phyloP scores from a whole-genome alignment of 371 early-diverging fungal genomes.

The Nematocida parisii region DNA sequence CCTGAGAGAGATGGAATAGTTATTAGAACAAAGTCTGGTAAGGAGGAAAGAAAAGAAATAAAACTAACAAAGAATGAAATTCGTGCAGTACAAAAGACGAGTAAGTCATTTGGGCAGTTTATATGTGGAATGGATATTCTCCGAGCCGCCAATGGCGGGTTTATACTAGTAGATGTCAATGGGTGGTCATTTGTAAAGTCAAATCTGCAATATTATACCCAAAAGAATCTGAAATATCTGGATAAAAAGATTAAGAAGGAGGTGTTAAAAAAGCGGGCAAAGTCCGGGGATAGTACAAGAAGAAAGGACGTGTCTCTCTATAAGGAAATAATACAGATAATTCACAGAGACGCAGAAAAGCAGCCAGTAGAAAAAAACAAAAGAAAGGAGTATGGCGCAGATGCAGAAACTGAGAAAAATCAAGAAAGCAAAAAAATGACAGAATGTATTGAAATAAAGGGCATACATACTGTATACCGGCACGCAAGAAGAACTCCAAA shows the following conservation, averaged over 20 bases:
- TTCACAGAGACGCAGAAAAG: background rate
- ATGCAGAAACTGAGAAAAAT: background rate
- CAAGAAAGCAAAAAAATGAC: background rate
- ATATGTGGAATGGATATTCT: slow-evolving; percentile 92
- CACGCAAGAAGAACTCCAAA: slow-evolving; percentile 57
- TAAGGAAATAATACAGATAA: background rate
- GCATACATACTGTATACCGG: slow-evolving; percentile 34
- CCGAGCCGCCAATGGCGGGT: slow-evolving; percentile 73
- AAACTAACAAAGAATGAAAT: slow-evolving; percentile 77
- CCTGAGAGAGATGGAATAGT: slow-evolving; percentile 94
- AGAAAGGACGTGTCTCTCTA: slow-evolving; percentile 1
- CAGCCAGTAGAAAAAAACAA: too few species aligned
- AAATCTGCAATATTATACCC: slow-evolving; percentile 79
- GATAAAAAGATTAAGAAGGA: slow-evolving; percentile 41
- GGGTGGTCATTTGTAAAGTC: slow-evolving; percentile 99
- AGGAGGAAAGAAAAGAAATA: slow-evolving; percentile 86
- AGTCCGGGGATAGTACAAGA: background rate
- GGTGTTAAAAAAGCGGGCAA: background rate
- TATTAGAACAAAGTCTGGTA: slow-evolving; percentile 85
- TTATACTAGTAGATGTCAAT: slow-evolving; percentile 93
- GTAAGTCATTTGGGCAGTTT: slow-evolving; percentile 76
- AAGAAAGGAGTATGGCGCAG: background rate
- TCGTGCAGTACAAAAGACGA: slow-evolving; percentile 77
- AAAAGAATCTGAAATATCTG: slow-evolving; percentile 31
- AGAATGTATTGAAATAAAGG: background rate